Base-by-base conservation (phyloP, 2,329 filamentous ascomycete genomes). In the Cladosporium sp. region DNA sequence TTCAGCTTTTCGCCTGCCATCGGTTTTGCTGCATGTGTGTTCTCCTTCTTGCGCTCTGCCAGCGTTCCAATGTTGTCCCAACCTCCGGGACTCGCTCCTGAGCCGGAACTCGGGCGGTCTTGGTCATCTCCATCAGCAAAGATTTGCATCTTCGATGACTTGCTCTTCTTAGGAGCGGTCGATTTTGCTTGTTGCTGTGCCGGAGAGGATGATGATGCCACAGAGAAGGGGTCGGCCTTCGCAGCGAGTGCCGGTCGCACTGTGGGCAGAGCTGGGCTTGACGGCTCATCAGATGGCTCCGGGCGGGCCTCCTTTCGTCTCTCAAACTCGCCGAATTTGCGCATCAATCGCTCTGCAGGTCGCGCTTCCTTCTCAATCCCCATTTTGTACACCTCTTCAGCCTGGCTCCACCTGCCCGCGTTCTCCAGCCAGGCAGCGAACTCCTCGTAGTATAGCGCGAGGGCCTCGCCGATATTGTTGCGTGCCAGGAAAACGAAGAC, bases 361-460 rank as follows among this genome's bases (percentile, higher is more conserved):
- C 88, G 79, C 3, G 93, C 93, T 60, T 94, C 90, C 36, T 84
- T 83, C 67, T 96, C 88, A 48, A 98, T 85, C 2, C 93, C 93
- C 57, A 95, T 75, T 59, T 85, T 84, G 67, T 94, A 97, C 1
- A 98, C 87, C 67, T 98, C 93, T 60, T 95, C 90, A 0, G 93
- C 92, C 67, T 98, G 93, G 18, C 77, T 79, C 86, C 89, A 96
- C 56, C 92, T 78, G 12, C 83, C 86, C 6, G 84, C 86, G 30
- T 82, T 77, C 71, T 98, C 93, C 6, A 98, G 75, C 88, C 91
- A 97, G 1, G 83, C 86, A 1, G 93, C 91, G 65, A 95, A 98
- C 64, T 97, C 93, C 67, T 98, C 93, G 69, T 98, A 98, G 68
- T 90, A 98, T 3, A 97, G 74, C 1, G 93, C 93, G 2, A 98